Evolutionary conservation across 108 stramenopile genomes (phyloP).

Genomic region (Chaetoceros muelleri): DNA sequence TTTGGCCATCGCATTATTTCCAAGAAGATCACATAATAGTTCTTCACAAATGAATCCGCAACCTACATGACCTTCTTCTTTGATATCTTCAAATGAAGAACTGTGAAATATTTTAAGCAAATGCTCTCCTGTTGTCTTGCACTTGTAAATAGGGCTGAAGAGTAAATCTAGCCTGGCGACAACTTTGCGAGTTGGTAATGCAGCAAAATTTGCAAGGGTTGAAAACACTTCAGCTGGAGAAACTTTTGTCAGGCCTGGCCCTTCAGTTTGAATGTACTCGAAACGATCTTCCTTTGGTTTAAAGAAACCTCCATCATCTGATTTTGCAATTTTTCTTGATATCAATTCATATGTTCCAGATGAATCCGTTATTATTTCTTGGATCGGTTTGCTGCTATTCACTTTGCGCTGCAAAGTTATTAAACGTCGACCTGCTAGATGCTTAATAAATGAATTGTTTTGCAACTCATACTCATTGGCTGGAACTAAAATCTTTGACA

Average conservation of each 20-base stretch:
- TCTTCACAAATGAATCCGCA: background rate
- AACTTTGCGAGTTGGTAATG: background rate
- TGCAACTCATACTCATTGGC: background rate
- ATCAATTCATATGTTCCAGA: background rate
- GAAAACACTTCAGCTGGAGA: background rate
- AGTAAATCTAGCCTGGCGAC: background rate
- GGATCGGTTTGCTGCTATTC: too few species aligned
- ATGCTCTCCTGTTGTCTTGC: background rate
- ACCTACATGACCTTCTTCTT: background rate
- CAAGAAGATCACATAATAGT: background rate
- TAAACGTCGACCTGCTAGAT: background rate
- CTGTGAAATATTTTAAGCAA: background rate
- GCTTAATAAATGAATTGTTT: background rate
- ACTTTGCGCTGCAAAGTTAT: too few species aligned
- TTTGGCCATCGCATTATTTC: background rate
- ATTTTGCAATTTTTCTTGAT: background rate
- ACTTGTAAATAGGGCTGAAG: background rate
- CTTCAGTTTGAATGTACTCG: background rate
- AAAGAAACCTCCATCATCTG: background rate
- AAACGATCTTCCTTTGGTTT: background rate
- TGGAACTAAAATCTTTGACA: background rate
- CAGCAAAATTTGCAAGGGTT: background rate
- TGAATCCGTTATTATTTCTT: background rate
- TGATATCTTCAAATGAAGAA: background rate
- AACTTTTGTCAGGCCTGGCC: background rate